Evolutionary conservation across 164 flowering plant genomes (phyloP).

Genomic region (Aristolochia californica): DNA sequence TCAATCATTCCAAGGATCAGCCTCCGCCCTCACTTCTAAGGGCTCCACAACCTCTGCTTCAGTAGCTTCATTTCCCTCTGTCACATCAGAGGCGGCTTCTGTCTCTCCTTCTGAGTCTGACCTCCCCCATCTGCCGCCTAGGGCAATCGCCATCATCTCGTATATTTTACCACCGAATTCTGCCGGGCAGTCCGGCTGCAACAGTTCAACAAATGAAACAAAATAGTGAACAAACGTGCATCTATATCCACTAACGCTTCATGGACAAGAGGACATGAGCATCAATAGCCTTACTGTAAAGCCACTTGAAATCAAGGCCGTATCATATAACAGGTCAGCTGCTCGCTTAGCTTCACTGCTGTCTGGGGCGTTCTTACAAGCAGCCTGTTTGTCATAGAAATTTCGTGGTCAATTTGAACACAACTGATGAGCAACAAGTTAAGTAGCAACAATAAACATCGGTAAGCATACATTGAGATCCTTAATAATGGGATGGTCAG

Average conservation of each 20-base stretch:
- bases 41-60: conserved; percentile 67
- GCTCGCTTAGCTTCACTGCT: conserved; percentile 77
- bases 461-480: conserved; percentile 60
- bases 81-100: conserved; percentile 11
- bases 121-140: conserved; percentile 96
- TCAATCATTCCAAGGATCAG: conserved; percentile 60
- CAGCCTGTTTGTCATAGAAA: conserved; percentile 45
- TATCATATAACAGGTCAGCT: conserved; percentile 79
- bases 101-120: conserved; percentile 33
- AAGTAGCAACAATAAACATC: not conserved
- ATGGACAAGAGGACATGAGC: too few relatives aligned
- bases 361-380: conserved; percentile 81
- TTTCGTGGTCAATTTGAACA: not conserved
- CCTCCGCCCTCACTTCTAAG: conserved; percentile 69
- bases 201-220: not conserved
- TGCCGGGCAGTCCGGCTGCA: conserved; percentile 96
- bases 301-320: conserved; percentile 91
- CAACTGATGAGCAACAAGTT: not conserved
- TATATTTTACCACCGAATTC: conserved; percentile 87
- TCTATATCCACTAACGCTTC: too few relatives aligned
- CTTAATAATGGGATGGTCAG: conserved; percentile 87
- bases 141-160: conserved; percentile 94
- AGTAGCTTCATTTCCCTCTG: conserved; percentile 17
- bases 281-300: conserved; percentile 47
- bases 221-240: not conserved